These are phyloP conservation scores for Litsea cubeba DNA, from an alignment of 164 flowering plant genomes.

Conservation along the genomic window DNA sequence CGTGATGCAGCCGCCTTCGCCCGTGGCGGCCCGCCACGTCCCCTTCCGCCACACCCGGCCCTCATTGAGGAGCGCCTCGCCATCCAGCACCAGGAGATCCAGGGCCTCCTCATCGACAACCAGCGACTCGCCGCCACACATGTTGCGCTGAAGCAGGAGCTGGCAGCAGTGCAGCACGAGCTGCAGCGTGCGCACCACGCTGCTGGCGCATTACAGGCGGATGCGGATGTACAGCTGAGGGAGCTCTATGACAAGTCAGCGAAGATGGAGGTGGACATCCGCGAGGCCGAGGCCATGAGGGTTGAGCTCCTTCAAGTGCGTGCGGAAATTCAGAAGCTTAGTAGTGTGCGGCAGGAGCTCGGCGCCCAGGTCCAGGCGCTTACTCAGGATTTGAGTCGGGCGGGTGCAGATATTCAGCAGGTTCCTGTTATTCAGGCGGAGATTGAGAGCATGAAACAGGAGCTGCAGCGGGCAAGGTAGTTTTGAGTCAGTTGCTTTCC, in stretches of 20 bases:
- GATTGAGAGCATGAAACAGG: conserved; percentile 68
- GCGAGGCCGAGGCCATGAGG: conserved; percentile 61
- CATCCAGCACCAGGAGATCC: conserved; percentile 75
- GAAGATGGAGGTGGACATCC: conserved; percentile 68
- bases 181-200: conserved; percentile 50
- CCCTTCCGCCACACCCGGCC: conserved; percentile 35
- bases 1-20: conserved; percentile 31
- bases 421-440: conserved; percentile 66
- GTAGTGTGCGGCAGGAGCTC: conserved; percentile 59
- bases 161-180: conserved; percentile 67
- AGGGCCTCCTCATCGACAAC: conserved; percentile 70
- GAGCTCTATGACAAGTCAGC: conserved; percentile 68
- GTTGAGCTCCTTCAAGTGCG: conserved; percentile 65
- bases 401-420: conserved; percentile 62
- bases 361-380: conserved; percentile 54
- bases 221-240: conserved; percentile 65
- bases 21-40: conserved; percentile 33
- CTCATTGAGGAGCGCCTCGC: conserved; percentile 74
- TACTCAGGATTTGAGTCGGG: conserved; percentile 60
- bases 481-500: neutral
- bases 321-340: conserved; percentile 68
- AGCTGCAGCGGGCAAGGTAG: conserved; percentile 83
- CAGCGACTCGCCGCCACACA: conserved; percentile 91
- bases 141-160: conserved; percentile 89
- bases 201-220: conserved; percentile 45